These are phyloP conservation scores for Leccinum subatratum DNA, from an alignment of 1,284 basidiomycete species.

Conservation along the genomic window DNA sequence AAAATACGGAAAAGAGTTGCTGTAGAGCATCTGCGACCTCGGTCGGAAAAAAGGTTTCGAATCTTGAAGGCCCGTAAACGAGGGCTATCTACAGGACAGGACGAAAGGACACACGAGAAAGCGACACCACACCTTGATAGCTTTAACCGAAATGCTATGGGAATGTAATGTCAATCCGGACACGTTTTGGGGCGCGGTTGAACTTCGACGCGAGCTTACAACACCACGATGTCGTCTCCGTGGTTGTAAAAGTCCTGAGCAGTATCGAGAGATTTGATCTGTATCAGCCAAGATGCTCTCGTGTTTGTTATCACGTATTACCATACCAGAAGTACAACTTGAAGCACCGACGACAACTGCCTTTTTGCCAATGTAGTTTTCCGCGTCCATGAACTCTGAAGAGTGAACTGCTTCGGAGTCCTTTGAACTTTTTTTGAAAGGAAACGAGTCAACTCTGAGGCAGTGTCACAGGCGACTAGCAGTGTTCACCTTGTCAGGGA, in stretches of 20 bases:
- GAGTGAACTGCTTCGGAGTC: constrained; percentile 38
- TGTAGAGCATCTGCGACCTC: constrained; percentile 26
- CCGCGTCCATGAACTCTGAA: constrained; percentile 33
- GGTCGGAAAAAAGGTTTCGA: constrained; percentile 22
- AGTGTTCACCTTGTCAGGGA: constrained; percentile 24
- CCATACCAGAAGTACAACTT: constrained; percentile 37
- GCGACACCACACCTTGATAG: constrained; percentile 9
- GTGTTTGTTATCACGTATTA: not conserved
- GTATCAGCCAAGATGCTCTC: constrained; percentile 6
- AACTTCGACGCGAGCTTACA: constrained; percentile 14
- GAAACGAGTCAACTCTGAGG: not conserved
- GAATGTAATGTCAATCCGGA: constrained; percentile 6
- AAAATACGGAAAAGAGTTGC: constrained; percentile 18
- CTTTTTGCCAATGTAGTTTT: constrained; percentile 39
- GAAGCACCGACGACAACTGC: constrained; percentile 43
- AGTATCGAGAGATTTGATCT: constrained; percentile 21
- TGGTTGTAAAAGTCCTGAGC: constrained; percentile 29
- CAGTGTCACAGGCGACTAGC: not conserved
- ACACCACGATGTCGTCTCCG: constrained; percentile 24
- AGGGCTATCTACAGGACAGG: not conserved
- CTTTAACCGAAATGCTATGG: constrained; percentile 22
- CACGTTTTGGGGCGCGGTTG: not conserved
- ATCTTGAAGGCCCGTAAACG: not conserved
- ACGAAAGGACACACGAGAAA: constrained; percentile 17
- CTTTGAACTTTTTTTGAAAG: constrained; percentile 23